These are phyloP conservation scores for Leptographium wingfieldii DNA, from an alignment of 2,329 filamentous ascomycete genomes.

Conservation along the genomic window DNA sequence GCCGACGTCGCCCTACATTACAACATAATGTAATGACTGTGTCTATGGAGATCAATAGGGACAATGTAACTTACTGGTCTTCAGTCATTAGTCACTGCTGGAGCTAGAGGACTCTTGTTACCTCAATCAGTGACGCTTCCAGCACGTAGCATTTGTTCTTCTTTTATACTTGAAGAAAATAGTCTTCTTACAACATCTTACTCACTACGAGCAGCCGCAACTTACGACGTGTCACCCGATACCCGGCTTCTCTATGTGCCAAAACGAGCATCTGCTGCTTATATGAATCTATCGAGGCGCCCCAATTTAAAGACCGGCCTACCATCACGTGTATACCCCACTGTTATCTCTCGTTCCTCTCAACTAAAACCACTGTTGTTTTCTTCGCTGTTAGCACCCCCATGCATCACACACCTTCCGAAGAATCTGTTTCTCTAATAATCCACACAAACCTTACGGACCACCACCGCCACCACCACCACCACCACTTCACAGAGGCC, in stretches of 20 bases:
- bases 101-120: no score
- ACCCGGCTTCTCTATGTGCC: background rate
- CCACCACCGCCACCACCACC: conserved; percentile 1
- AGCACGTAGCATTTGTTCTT: no score
- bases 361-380: conserved; percentile 5
- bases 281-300: background rate
- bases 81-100: no score
- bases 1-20: no score
- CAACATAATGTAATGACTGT: no score
- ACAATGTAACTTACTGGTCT: no score
- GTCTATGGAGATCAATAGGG: no score
- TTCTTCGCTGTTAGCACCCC: conserved; percentile 8
- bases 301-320: background rate
- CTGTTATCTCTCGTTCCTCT: conserved; percentile 4
- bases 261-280: background rate
- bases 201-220: background rate
- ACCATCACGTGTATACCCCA: background rate
- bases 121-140: no score
- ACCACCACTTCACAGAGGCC: background rate
- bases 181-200: no score
- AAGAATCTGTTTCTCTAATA: conserved; percentile 8
- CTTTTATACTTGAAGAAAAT: no score
- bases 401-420: conserved; percentile 10
- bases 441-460: background rate
- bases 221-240: background rate